Evolutionary conservation across 306 rosid genomes (phyloP).

Genomic region (Trifolium dubium): DNA sequence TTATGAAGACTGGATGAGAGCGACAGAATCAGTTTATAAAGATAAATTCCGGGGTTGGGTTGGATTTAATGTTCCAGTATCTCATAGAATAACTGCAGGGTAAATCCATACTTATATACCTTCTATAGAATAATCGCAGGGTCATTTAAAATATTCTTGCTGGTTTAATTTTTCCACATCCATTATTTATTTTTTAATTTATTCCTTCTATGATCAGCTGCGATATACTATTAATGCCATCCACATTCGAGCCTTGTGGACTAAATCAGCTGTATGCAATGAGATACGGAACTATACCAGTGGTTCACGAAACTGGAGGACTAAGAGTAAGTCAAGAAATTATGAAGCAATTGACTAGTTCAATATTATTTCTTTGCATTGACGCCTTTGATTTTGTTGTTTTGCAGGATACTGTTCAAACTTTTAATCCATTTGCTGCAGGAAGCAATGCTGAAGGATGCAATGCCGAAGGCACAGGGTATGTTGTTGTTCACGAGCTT

Average conservation of each 20-base stretch:
- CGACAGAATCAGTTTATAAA: slow-evolving; percentile 61
- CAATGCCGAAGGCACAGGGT: slow-evolving; percentile 80
- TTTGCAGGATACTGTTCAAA: slow-evolving; percentile 75
- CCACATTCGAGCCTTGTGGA: slow-evolving; percentile 91
- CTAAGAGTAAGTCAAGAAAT: slow-evolving; percentile 71
- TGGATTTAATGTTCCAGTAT: slow-evolving; percentile 84
- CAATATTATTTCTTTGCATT: slow-evolving; percentile 26
- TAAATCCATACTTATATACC: slow-evolving; percentile 53
- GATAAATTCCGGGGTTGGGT: slow-evolving; percentile 92
- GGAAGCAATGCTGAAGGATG: slow-evolving; percentile 64
- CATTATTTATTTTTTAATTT: slow-evolving; percentile 37
- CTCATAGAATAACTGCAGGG: slow-evolving; percentile 93
- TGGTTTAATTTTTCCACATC: slow-evolving; percentile 29
- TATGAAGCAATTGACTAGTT: slow-evolving; percentile 15
- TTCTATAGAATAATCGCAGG: slow-evolving; percentile 52
- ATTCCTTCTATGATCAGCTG: slow-evolving; percentile 59
- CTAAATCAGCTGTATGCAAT: slow-evolving; percentile 87
- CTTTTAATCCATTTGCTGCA: slow-evolving; percentile 65
- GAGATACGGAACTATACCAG: slow-evolving; percentile 95
- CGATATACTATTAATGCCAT: slow-evolving; percentile 90
- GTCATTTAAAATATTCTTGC: slow-evolving; percentile 37
- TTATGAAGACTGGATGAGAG: slow-evolving; percentile 91
- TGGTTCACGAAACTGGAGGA: slow-evolving; percentile 93
- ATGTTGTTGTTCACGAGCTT: slow-evolving; percentile 28
- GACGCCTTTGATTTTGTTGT: slow-evolving; percentile 35